Percentiles rank a stretch among this genome's conserved stretches.
phyloP scores from a whole-genome alignment of 768 basidiomycete genomes.

The Panaeolus cyanescens region DNA sequence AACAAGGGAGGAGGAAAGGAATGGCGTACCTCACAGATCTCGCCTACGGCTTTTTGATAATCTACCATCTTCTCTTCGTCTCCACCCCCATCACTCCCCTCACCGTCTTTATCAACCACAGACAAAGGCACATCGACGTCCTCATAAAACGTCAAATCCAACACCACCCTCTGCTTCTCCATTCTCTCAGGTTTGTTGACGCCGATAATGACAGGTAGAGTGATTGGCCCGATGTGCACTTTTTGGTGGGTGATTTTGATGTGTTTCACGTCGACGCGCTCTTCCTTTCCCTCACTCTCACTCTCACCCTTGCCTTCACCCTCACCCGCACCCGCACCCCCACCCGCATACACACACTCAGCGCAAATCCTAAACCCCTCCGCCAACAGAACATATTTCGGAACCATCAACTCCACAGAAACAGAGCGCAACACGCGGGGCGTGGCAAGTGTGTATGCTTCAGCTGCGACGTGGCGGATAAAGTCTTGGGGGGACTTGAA shows the following conservation, averaged over 20 bases:
- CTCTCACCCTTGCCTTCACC: background rate
- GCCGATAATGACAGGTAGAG: constrained; percentile 62
- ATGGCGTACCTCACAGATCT: constrained; percentile 33
- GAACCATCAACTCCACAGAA: constrained; percentile 42
- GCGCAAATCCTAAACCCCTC: constrained; percentile 43
- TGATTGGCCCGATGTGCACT: constrained; percentile 47
- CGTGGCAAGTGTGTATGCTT: constrained; percentile 41
- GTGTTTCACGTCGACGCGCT: background rate
- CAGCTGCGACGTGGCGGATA: constrained; percentile 34
- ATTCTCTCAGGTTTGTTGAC: constrained; percentile 70
- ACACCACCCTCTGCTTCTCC: constrained; percentile 62
- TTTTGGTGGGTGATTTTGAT: constrained; percentile 13
- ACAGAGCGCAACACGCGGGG: constrained; percentile 36
- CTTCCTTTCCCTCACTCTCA: constrained; percentile 8
- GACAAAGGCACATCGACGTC: no score
- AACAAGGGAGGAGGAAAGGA: background rate
- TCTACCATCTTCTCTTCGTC: constrained; percentile 25
- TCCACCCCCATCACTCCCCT: constrained; percentile 6
- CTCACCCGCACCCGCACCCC: constrained; percentile 15
- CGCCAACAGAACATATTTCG: constrained; percentile 56
- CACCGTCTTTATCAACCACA: no score
- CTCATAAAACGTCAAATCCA: constrained; percentile 51
- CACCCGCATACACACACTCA: constrained; percentile 19
- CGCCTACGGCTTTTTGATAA: constrained; percentile 37
- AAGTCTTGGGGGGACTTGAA: constrained; percentile 33